These are phyloP conservation scores for Chytriomyces sp. DNA, from an alignment of 192 early-diverging fungal genomes.

Conservation along the genomic window DNA sequence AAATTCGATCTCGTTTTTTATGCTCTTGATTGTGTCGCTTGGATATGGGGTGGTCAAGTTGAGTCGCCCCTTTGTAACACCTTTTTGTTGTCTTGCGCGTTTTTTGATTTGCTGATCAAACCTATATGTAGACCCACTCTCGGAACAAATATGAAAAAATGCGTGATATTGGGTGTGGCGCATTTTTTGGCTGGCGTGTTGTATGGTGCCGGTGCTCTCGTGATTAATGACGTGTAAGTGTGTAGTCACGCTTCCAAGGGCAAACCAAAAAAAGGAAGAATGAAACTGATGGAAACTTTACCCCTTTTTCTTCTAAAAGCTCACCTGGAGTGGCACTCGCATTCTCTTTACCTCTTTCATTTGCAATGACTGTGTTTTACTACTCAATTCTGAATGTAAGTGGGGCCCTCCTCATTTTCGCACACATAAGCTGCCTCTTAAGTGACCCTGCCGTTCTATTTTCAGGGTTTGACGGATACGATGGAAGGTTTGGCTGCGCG, in stretches of 20 bases:
- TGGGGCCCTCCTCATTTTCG: background rate
- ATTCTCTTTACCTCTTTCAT: slow-evolving; percentile 84
- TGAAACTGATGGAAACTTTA: background rate
- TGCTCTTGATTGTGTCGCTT: slow-evolving; percentile 92
- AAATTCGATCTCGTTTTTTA: slow-evolving; percentile 93
- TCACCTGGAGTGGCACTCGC: slow-evolving; percentile 73
- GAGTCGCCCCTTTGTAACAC: slow-evolving; percentile 13
- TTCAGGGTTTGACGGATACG: slow-evolving; percentile 69
- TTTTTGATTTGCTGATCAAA: too few relatives aligned
- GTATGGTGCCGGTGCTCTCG: slow-evolving; percentile 82
- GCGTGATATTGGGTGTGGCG: slow-evolving; percentile 71
- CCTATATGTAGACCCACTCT: slow-evolving; percentile 76
- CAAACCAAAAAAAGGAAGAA: too few relatives aligned
- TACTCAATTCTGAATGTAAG: slow-evolving; percentile 85
- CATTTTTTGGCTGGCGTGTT: slow-evolving; percentile 90
- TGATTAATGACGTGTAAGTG: slow-evolving; percentile 62
- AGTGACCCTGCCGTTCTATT: background rate
- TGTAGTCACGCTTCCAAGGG: background rate
- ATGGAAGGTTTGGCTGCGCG: slow-evolving; percentile 76
- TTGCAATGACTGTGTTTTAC: slow-evolving; percentile 93
- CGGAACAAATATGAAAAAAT: slow-evolving; percentile 87
- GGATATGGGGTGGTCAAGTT: slow-evolving; percentile 96
- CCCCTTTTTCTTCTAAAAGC: background rate
- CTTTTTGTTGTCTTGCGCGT: too few relatives aligned
- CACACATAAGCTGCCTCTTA: background rate